Evolutionary conservation across 1,284 basidiomycete genomes (phyloP).

Genomic region (Coniferiporia weirii): DNA sequence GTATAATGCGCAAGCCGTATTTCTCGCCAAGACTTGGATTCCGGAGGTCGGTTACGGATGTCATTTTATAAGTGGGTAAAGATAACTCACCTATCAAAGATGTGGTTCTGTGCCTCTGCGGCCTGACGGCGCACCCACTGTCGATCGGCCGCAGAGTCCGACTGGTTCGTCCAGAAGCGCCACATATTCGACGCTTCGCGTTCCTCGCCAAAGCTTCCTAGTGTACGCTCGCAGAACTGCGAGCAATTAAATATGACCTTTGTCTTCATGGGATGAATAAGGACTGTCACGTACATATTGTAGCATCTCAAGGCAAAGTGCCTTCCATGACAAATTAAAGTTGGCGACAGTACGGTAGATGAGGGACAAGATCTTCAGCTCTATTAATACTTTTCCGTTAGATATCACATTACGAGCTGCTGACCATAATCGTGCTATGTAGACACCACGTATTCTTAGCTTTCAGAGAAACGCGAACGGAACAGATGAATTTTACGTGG

Average conservation of each 20-base stretch:
- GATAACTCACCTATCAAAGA: conserved; percentile 62
- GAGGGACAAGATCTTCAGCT: too few species aligned
- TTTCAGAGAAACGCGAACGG: too few species aligned
- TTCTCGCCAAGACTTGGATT: conserved; percentile 65
- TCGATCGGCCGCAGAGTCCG: conserved; percentile 38
- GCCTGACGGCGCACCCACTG: conserved; percentile 83
- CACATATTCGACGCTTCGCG: conserved; percentile 80
- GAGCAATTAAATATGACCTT: background rate
- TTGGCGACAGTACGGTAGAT: too few species aligned
- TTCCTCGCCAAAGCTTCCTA: conserved; percentile 79
- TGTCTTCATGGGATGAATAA: background rate
- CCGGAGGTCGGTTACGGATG: background rate
- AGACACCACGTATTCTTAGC: too few species aligned
- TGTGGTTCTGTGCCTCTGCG: conserved; percentile 86
- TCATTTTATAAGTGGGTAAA: background rate
- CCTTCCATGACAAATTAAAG: conserved; percentile 71
- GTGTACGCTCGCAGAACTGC: conserved; percentile 85
- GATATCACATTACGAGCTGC: too few species aligned
- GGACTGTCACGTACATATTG: conserved; percentile 56
- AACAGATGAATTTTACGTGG: too few species aligned
- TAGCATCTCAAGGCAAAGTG: conserved; percentile 73
- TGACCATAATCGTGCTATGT: too few species aligned
- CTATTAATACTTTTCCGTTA: too few species aligned
- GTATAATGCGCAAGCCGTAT: conserved; percentile 76
- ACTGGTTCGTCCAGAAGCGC: conserved; percentile 69